Evolutionary conservation across 495 filamentous ascomycete genomes (phyloP), one percentile per base, ranked within the genome.

Genomic region (Delitschia confertaspora): DNA sequence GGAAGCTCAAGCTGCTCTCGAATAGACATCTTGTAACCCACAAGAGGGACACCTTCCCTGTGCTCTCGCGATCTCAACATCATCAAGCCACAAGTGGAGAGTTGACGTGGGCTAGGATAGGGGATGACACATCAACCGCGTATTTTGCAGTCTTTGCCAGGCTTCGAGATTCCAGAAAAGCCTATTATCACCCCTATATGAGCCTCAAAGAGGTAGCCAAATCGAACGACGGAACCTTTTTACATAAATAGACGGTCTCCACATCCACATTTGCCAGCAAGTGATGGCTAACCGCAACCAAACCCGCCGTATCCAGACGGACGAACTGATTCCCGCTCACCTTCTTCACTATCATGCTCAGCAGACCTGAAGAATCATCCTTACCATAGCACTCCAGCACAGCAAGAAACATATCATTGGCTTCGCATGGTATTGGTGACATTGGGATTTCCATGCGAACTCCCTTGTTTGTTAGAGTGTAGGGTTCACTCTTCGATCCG

Each of bases 201-300:
- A n/a, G n/a, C n/a, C n/a, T n/a, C n/a, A n/a, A n/a, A n/a, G n/a
- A n/a, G n/a, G n/a, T n/a, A n/a, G n/a, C n/a, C n/a, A n/a, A n/a
- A n/a, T n/a, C n/a, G n/a, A n/a, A n/a, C n/a, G n/a, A n/a, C 19
- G 41, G 41, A 20, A 44, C 19, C 42, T 45, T 45, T 33, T 45
- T 45, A 16, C 19, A 26, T 4, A 45, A 27, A 38, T 37, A 45
- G 5, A 45, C 23, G 2, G 42, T 45, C 2, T 3, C 14, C 6
- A 30, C 6, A n/a, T 38, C 14, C 7, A 27, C 32, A 8, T 11
- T 3, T 6, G 18, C 21, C 2, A 20, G 20, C 32, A 36, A 27
- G 6, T 14, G 20, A 2, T 35, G 27, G 18, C 30, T 33, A 17
- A 35, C 41, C 18, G 16, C 35, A 3, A 37, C n/a, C 21, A 37